These are phyloP conservation scores for Delphinella strobiligena DNA, from an alignment of 2,329 filamentous ascomycete species.

Conservation along the genomic window DNA sequence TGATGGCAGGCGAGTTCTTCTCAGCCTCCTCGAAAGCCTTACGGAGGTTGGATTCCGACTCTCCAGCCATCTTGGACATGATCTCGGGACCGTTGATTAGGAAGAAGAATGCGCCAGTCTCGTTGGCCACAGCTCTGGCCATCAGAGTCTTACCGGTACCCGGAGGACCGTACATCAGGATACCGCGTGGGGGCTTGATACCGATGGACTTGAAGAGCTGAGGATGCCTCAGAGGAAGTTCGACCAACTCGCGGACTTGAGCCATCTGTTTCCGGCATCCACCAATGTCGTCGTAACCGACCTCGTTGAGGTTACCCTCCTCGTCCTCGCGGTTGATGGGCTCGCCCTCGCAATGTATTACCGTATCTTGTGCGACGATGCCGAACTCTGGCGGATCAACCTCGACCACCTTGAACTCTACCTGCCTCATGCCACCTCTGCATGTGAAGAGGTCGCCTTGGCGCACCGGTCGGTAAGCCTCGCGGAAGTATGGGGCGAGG, in stretches of 20 bases:
- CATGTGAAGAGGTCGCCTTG: slow-evolving; percentile 98
- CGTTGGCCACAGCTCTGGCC: slow-evolving; percentile 96
- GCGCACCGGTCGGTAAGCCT: slow-evolving; percentile 92
- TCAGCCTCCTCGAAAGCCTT: slow-evolving; percentile 99
- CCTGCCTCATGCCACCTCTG: slow-evolving; percentile 94
- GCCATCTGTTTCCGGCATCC: slow-evolving; percentile 99
- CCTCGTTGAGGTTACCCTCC: slow-evolving; percentile 97
- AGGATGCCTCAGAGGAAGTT: slow-evolving; percentile 89
- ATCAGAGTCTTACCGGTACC: slow-evolving; percentile 99
- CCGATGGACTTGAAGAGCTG: slow-evolving; percentile 99
- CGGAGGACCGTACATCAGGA: slow-evolving; percentile 83
- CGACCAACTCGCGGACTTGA: slow-evolving; percentile 96
- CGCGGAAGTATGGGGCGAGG: slow-evolving; percentile 98
- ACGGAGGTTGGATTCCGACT: slow-evolving; percentile 93
- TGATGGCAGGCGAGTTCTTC: slow-evolving; percentile 98
- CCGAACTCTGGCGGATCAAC: slow-evolving; percentile 97
- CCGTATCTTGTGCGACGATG: slow-evolving; percentile 95
- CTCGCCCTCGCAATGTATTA: slow-evolving; percentile 97
- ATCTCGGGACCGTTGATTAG: slow-evolving; percentile 98
- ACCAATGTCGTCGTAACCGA: slow-evolving; percentile 98
- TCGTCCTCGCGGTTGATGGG: slow-evolving; percentile 96
- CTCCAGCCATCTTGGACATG: slow-evolving; percentile 99
- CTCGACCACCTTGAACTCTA: slow-evolving; percentile 99
- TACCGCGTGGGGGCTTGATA: slow-evolving; percentile 98
- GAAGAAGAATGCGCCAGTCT: slow-evolving; percentile 99